phyloP scores from a whole-genome alignment of 306 rosid species.

The Vigna radiata region DNA sequence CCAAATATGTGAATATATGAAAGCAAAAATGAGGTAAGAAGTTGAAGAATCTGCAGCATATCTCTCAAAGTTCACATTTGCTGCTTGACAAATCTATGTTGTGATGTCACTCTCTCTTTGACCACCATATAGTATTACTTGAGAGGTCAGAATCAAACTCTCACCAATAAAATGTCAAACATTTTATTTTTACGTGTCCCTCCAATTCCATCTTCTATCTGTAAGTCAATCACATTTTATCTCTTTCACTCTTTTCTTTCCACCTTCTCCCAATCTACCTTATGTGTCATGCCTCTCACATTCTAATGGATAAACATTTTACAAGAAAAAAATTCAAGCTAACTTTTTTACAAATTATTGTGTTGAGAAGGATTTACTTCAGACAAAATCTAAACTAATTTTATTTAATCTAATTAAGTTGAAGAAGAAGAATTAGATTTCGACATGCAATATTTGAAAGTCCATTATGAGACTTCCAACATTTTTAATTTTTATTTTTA shows the following conservation, averaged over 20 bases:
- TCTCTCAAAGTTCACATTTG: slow-evolving; percentile 47
- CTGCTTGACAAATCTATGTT: slow-evolving; percentile 45
- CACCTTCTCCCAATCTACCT: background rate
- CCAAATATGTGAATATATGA: slow-evolving; percentile 40
- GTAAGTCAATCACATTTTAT: background rate
- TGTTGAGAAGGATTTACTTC: background rate
- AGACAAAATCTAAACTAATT: background rate
- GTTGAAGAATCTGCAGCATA: slow-evolving; percentile 50
- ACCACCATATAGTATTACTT: slow-evolving; percentile 20
- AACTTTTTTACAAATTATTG: background rate
- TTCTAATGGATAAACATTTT: no score
- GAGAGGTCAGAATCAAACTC: slow-evolving; percentile 61
- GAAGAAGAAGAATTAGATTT: no score
- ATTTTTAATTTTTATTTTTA: no score
- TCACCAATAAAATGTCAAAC: slow-evolving; percentile 56
- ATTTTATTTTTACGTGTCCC: slow-evolving; percentile 38
- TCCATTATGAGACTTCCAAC: no score
- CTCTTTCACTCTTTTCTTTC: background rate
- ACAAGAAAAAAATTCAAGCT: no score
- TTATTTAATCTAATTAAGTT: background rate
- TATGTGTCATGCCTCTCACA: no score
- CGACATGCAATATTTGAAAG: no score
- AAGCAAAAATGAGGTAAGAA: slow-evolving; percentile 60
- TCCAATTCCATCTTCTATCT: background rate
- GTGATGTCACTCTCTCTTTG: slow-evolving; percentile 59